Evolutionary conservation across 306 rosid species (phyloP).

Genomic region (Calophaca sinica): DNA sequence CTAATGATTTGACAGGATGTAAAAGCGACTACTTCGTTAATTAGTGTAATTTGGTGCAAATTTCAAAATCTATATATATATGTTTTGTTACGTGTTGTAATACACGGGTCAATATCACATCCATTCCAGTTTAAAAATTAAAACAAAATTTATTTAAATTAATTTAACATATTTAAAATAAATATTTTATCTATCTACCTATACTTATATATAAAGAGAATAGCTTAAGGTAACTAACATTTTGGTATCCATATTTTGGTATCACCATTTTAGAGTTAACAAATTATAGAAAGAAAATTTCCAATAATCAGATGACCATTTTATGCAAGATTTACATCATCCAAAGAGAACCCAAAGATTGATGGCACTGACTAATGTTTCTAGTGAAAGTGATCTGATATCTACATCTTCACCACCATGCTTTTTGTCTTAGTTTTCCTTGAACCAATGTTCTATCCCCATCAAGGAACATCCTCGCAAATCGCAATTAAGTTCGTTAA

Average conservation of each 20-base stretch:
- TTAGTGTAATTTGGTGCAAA: too few species aligned
- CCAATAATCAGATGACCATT: conserved; percentile 24
- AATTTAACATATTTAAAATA: too few species aligned
- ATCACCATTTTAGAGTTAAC: conserved; percentile 7
- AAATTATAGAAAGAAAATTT: conserved; percentile 30
- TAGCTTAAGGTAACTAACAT: too few species aligned
- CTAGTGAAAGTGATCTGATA: conserved; percentile 80
- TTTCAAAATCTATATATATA: too few species aligned
- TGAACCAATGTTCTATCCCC: conserved; percentile 84
- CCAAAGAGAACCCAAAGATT: conserved; percentile 35
- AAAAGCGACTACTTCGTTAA: too few species aligned
- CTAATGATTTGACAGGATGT: too few species aligned
- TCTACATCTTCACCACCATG: conserved; percentile 86
- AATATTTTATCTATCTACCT: too few species aligned
- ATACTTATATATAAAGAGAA: too few species aligned
- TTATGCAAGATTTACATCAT: conserved; percentile 18
- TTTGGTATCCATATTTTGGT: background rate
- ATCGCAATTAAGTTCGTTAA: conserved; percentile 51
- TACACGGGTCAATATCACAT: too few species aligned
- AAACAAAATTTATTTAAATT: too few species aligned
- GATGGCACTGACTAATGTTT: conserved; percentile 70
- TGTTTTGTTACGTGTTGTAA: too few species aligned
- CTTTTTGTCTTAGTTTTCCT: conserved; percentile 76
- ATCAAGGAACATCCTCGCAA: conserved; percentile 77
- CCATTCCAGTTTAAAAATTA: too few species aligned